Evolutionary conservation across 2,329 filamentous ascomycete genomes (phyloP).

Genomic region (Fonsecaea multimorphosa): DNA sequence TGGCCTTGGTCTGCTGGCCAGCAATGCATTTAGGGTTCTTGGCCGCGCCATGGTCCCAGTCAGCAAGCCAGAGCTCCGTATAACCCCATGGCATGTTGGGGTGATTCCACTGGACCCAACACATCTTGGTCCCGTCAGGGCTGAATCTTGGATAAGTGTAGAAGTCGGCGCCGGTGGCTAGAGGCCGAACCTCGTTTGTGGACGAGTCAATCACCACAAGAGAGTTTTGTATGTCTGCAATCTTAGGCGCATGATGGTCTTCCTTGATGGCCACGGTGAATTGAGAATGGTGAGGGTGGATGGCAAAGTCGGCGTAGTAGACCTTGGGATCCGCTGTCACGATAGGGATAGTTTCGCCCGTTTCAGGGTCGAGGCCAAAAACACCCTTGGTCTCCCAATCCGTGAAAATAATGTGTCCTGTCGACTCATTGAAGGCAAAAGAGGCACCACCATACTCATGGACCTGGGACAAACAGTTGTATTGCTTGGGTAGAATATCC

Average conservation of each 20-base stretch:
- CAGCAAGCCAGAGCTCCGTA: slow-evolving; percentile 53
- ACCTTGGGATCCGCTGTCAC: slow-evolving; percentile 44
- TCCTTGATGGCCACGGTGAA: slow-evolving; percentile 62
- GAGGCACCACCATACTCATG: slow-evolving; percentile 62
- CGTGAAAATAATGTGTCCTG: slow-evolving; percentile 55
- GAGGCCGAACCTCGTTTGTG: slow-evolving; percentile 42
- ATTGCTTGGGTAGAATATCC: slow-evolving; percentile 53
- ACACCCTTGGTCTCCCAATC: slow-evolving; percentile 49
- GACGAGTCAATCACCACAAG: slow-evolving; percentile 43
- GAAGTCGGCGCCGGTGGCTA: slow-evolving; percentile 58
- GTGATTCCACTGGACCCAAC: slow-evolving; percentile 64
- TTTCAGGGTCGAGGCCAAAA: slow-evolving; percentile 51
- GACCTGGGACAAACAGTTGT: slow-evolving; percentile 54
- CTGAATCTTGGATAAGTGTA: slow-evolving; percentile 60
- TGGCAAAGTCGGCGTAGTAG: slow-evolving; percentile 57
- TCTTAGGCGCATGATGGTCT: slow-evolving; percentile 48
- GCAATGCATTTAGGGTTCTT: slow-evolving; percentile 10
- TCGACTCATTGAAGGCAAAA: slow-evolving; percentile 44
- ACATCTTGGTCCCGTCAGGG: slow-evolving; percentile 53
- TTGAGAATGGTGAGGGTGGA: slow-evolving; percentile 44
- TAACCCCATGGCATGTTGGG: slow-evolving; percentile 61
- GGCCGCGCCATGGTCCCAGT: slow-evolving; percentile 50
- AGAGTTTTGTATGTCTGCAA: slow-evolving; percentile 44
- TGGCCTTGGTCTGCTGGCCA: slow-evolving; percentile 31
- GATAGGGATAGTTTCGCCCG: slow-evolving; percentile 45